Evolutionary conservation across 495 filamentous ascomycete species (phyloP).

Genomic region (Aspergillus coremiiformis): DNA sequence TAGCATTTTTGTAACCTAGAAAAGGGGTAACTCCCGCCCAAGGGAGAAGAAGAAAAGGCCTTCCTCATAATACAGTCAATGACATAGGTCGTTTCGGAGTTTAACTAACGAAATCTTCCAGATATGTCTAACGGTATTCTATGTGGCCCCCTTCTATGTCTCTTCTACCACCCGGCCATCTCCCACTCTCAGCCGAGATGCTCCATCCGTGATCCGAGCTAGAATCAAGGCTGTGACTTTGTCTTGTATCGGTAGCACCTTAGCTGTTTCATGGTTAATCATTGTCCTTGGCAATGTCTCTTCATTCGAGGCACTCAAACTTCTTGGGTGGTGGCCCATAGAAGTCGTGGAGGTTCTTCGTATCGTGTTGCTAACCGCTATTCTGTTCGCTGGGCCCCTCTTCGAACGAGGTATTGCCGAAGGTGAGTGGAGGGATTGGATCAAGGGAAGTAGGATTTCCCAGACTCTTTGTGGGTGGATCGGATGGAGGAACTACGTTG

Average conservation of each 20-base stretch:
- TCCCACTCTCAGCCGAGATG: slow-evolving; percentile 73
- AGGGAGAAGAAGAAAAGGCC: background rate
- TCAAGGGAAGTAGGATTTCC: slow-evolving; percentile 33
- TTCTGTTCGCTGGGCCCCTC: slow-evolving; percentile 80
- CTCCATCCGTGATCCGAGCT: slow-evolving; percentile 81
- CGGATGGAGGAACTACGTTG: slow-evolving; percentile 59
- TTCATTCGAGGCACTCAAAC: slow-evolving; percentile 47
- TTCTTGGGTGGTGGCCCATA: slow-evolving; percentile 71
- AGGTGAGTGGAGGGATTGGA: slow-evolving; percentile 60
- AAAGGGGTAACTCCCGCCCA: background rate
- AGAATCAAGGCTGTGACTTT: slow-evolving; percentile 71
- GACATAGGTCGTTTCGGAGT: background rate
- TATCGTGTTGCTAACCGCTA: slow-evolving; percentile 57
- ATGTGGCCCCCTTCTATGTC: slow-evolving; percentile 88
- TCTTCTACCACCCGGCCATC: slow-evolving; percentile 73
- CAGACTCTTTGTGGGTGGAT: slow-evolving; percentile 52
- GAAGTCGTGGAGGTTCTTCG: slow-evolving; percentile 50
- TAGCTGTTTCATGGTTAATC: slow-evolving; percentile 56
- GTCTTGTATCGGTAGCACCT: slow-evolving; percentile 56
- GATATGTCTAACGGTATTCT: slow-evolving; percentile 71
- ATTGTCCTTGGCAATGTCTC: slow-evolving; percentile 37
- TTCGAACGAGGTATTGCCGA: slow-evolving; percentile 69
- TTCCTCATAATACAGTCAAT: background rate
- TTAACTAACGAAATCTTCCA: slow-evolving; percentile 24
- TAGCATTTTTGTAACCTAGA: slow-evolving; percentile 1